phyloP scores from a whole-genome alignment of 495 filamentous ascomycete genomes.

The Podospora australis region DNA sequence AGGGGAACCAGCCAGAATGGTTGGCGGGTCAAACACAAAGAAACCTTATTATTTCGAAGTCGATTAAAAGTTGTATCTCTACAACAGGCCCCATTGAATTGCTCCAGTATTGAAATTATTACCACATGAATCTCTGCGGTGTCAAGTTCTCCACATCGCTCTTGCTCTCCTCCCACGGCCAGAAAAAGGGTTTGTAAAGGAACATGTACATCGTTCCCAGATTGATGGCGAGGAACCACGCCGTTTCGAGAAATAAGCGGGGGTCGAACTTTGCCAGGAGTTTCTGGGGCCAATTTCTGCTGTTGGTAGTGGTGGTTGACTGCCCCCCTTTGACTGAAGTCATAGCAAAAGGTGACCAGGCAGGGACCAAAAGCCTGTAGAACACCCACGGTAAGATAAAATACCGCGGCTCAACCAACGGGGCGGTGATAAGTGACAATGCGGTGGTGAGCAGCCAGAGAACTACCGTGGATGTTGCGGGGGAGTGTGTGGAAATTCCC shows the following conservation, averaged over 20 bases:
- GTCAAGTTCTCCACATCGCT: constrained; percentile 67
- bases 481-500: background rate
- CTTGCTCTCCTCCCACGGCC: constrained; percentile 47
- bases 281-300: background rate
- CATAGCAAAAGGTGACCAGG: constrained; percentile 21
- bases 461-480: constrained; percentile 37
- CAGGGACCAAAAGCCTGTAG: constrained; percentile 76
- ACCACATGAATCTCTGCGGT: constrained; percentile 95
- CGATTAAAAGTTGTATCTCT: too few relatives aligned
- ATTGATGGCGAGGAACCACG: constrained; percentile 73
- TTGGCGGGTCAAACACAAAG: too few relatives aligned
- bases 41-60: too few relatives aligned
- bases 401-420: constrained; percentile 90
- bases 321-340: background rate
- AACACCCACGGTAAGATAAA: constrained; percentile 94
- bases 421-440: constrained; percentile 76
- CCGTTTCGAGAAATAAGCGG: constrained; percentile 63
- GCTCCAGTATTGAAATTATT: too few relatives aligned
- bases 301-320: background rate
- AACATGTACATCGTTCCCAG: constrained; percentile 73
- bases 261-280: constrained; percentile 12
- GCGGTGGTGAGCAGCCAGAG: constrained; percentile 67
- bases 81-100: too few relatives aligned
- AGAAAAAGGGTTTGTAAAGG: constrained; percentile 69
- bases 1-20: too few relatives aligned